These are phyloP conservation scores for Moricandia moricandioides DNA, from an alignment of 345 rosid species.

Conservation along the genomic window DNA sequence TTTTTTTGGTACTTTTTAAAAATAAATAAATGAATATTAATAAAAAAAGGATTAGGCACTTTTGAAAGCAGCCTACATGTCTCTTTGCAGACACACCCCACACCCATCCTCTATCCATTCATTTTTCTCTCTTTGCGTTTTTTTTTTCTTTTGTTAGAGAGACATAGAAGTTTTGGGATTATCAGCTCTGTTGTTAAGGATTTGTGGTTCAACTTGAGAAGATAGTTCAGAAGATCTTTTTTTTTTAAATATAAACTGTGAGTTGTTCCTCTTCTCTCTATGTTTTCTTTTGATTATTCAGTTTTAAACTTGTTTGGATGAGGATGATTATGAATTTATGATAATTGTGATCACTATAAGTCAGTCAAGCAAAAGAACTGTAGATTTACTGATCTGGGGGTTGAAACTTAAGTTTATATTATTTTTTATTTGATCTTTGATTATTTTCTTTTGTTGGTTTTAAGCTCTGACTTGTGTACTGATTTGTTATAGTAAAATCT, in stretches of 20 bases:
- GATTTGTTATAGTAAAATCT: conserved; percentile 27
- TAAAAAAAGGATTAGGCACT: conserved; percentile 32
- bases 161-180: conserved; percentile 10
- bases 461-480: conserved; percentile 6
- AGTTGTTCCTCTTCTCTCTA: conserved; percentile 22
- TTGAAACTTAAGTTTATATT: conserved; percentile 7
- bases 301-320: background rate
- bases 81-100: conserved; percentile 42
- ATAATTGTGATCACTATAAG: background rate
- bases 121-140: background rate
- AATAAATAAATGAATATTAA: background rate
- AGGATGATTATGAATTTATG: background rate
- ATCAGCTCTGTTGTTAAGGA: conserved; percentile 12
- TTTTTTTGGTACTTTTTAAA: conserved; percentile 14
- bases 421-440: background rate
- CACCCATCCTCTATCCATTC: conserved; percentile 51
- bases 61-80: conserved; percentile 40
- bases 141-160: background rate
- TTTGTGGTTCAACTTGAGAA: conserved; percentile 12
- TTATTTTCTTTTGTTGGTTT: conserved; percentile 3
- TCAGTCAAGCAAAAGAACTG: conserved; percentile 5
- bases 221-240: conserved; percentile 21
- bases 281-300: background rate
- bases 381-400: conserved; percentile 24
- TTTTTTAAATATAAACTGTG: conserved; percentile 29